Conservation (phyloP, 148 eudicot genomes). For the Hydrangea macrophylla region DNA sequence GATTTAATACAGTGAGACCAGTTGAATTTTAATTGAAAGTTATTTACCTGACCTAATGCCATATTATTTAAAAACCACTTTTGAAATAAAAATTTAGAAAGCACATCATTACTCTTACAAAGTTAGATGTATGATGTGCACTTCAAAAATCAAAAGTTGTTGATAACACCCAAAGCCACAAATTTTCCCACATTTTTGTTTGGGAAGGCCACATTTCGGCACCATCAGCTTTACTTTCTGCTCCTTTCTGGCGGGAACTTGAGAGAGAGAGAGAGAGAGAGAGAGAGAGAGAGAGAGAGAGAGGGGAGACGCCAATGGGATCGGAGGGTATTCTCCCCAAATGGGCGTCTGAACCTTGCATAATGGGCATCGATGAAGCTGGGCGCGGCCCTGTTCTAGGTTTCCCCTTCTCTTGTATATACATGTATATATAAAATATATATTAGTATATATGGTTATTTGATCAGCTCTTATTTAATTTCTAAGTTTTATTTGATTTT, state of each 20-base stretch:
- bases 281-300: constrained; percentile 18
- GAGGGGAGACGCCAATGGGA: constrained; percentile 31
- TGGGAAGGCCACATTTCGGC: no score
- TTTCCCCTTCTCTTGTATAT: constrained; percentile 18
- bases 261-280: background rate
- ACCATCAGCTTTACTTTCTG: constrained; percentile 8
- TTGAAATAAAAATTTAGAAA: no score
- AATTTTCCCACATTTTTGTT: no score
- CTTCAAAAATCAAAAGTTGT: no score
- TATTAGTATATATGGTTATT: background rate
- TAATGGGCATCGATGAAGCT: constrained; percentile 99
- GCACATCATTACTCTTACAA: no score
- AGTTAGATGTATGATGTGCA: no score
- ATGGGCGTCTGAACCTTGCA: constrained; percentile 84
- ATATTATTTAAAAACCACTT: no score
- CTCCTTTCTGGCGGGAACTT: constrained; percentile 17
- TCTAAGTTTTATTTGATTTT: constrained; percentile 4
- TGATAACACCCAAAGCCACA: no score
- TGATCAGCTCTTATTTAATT: background rate
- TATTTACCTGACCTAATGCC: no score
- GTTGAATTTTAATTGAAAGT: no score
- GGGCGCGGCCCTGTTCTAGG: constrained; percentile 99
- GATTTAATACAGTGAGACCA: no score
- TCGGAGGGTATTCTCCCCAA: constrained; percentile 36
- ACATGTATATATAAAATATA: background rate